A percentile compares a stretch with the other conserved stretches of the same genome.
Evolutionary conservation across 352 stramenopile genomes (phyloP).

Genomic region (Globisporangium rhizosaccharum): DNA sequence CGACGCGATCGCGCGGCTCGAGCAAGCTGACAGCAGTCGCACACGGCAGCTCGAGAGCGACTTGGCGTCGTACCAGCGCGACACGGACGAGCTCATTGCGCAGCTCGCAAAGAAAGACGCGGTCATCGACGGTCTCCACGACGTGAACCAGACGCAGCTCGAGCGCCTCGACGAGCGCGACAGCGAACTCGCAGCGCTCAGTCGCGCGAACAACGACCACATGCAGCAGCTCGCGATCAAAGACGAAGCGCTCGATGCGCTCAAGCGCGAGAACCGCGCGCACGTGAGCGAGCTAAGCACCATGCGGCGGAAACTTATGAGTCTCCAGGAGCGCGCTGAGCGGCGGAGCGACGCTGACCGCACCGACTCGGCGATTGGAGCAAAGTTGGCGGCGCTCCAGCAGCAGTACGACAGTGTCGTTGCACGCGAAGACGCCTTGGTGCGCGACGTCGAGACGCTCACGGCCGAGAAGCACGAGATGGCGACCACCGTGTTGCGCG

Average conservation of each 20-base stretch:
- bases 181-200: conserved; percentile 19
- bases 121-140: conserved; percentile 7
- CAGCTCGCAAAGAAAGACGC: conserved; percentile 10
- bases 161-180: conserved; percentile 26
- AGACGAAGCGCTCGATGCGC: conserved; percentile 21
- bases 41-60: not conserved
- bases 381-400: conserved; percentile 12
- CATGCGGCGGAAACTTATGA: conserved; percentile 17
- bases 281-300: conserved; percentile 12
- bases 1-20: conserved; percentile 3
- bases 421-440: conserved; percentile 27
- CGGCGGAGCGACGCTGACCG: not conserved
- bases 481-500: conserved; percentile 27
- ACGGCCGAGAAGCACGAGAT: conserved; percentile 32
- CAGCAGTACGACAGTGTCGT: conserved; percentile 21
- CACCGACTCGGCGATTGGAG: conserved; percentile 9
- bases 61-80: conserved; percentile 6
- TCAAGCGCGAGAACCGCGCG: conserved; percentile 19
- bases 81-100: conserved; percentile 6
- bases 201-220: conserved; percentile 17
- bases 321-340: conserved; percentile 16
- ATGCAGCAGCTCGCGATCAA: conserved; percentile 19
- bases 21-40: not conserved
- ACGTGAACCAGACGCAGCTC: conserved; percentile 18
- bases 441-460: conserved; percentile 28